These are phyloP conservation scores for Phaeoacremonium minimum DNA, from an alignment of 2,329 filamentous ascomycete genomes.

Conservation along the genomic window DNA sequence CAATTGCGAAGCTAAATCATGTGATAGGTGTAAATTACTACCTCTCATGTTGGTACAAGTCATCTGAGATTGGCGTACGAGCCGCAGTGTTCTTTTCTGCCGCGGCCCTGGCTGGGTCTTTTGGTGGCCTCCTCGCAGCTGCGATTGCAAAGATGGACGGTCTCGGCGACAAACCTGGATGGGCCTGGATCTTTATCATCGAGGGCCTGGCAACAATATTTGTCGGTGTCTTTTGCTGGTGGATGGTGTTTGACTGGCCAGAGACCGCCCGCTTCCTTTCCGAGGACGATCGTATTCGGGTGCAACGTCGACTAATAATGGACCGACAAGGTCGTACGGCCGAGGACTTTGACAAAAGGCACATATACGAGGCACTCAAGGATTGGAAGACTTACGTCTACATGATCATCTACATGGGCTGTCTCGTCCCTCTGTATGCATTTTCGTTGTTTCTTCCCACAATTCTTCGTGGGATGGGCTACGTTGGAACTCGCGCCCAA, in stretches of 20 bases:
- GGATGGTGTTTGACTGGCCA: slow-evolving; percentile 69
- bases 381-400: slow-evolving; percentile 63
- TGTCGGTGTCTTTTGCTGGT: slow-evolving; percentile 57
- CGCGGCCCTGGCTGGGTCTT: slow-evolving; percentile 65
- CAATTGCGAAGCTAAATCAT: too few relatives aligned
- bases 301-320: slow-evolving; percentile 57
- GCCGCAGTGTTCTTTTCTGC: slow-evolving; percentile 69
- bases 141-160: slow-evolving; percentile 59
- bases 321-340: slow-evolving; percentile 61
- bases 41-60: slow-evolving; percentile 67
- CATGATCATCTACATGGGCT: slow-evolving; percentile 29
- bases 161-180: slow-evolving; percentile 42
- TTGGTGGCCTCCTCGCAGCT: slow-evolving; percentile 60
- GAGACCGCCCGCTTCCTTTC: slow-evolving; percentile 63
- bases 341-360: slow-evolving; percentile 63
- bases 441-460: slow-evolving; percentile 47
- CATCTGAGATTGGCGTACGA: slow-evolving; percentile 64
- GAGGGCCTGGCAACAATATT: slow-evolving; percentile 61
- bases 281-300: slow-evolving; percentile 56
- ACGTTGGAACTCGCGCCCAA: slow-evolving; percentile 42
- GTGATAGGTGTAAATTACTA: slow-evolving; percentile 59
- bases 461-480: too few relatives aligned
- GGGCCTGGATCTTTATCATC: slow-evolving; percentile 53
- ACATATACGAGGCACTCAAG: slow-evolving; percentile 59
- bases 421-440: slow-evolving; percentile 35